Evolutionary conservation across 2,329 filamentous ascomycete genomes (phyloP).

Genomic region (Diaporthe sp.): DNA sequence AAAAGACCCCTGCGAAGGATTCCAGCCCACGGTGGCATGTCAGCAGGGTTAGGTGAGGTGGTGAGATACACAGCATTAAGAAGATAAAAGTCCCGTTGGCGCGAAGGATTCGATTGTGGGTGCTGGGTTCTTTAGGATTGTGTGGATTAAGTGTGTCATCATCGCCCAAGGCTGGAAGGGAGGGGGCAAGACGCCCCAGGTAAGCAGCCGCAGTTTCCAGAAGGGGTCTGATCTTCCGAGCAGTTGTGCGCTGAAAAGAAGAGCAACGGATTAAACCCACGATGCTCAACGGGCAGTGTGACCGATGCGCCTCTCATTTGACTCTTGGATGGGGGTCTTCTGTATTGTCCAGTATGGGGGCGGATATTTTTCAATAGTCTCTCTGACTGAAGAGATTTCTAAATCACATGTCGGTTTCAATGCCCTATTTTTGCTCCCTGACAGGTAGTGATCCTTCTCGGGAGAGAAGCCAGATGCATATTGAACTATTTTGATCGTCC

Average conservation of each 20-base stretch:
- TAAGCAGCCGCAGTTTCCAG: conserved; percentile 14
- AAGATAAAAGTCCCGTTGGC: conserved; percentile 5
- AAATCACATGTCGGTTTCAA: background rate
- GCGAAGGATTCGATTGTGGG: conserved; percentile 22
- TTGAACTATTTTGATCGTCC: too few relatives aligned
- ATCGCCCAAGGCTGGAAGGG: background rate
- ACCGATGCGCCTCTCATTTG: background rate
- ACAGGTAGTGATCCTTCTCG: too few relatives aligned
- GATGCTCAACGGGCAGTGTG: too few relatives aligned
- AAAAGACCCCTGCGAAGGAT: conserved; percentile 15
- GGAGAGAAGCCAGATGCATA: too few relatives aligned
- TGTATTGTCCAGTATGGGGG: too few relatives aligned
- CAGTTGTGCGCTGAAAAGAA: background rate
- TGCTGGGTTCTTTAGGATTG: background rate
- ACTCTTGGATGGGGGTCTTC: background rate
- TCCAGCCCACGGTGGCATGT: background rate
- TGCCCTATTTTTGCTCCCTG: too few relatives aligned
- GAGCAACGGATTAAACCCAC: too few relatives aligned
- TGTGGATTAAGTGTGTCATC: background rate
- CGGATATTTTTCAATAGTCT: too few relatives aligned
- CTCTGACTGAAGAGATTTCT: background rate
- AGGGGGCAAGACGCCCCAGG: background rate
- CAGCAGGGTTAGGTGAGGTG: conserved; percentile 27
- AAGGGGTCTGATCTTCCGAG: conserved; percentile 1
- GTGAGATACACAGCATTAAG: background rate